Percentiles rank a stretch among this genome's conserved stretches.
These are phyloP conservation scores for Boletus pseudopeckii DNA, from an alignment of 768 basidiomycete species.

Conservation along the genomic window DNA sequence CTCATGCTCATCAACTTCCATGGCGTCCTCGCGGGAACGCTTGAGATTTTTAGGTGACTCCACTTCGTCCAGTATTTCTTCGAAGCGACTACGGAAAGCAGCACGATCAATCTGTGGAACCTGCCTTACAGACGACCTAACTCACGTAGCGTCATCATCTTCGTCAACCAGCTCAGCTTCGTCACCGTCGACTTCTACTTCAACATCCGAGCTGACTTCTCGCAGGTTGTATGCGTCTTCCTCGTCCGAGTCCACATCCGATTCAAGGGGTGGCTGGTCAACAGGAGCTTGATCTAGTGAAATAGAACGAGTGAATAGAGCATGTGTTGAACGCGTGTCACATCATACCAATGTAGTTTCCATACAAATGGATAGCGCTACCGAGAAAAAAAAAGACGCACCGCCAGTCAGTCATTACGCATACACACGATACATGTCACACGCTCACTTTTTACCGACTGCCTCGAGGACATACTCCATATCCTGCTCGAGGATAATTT, in stretches of 20 bases:
- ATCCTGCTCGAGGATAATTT: constrained; percentile 67
- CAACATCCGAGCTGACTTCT: constrained; percentile 81
- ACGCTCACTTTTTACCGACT: constrained; percentile 75
- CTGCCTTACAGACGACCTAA: constrained; percentile 12
- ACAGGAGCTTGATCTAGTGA: constrained; percentile 48
- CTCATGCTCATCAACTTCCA: constrained; percentile 37
- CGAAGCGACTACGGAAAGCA: constrained; percentile 51
- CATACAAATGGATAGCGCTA: constrained; percentile 74
- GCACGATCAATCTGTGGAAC: not conserved
- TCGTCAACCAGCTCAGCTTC: constrained; percentile 56
- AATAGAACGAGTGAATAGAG: not conserved
- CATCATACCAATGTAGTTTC: constrained; percentile 74
- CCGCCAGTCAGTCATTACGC: constrained; percentile 6
- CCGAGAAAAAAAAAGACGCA: not conserved
- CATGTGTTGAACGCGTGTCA: not conserved
- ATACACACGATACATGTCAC: not conserved
- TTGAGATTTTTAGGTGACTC: constrained; percentile 49
- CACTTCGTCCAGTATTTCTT: constrained; percentile 53
- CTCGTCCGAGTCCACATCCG: constrained; percentile 50
- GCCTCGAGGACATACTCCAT: constrained; percentile 65
- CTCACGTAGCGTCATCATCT: constrained; percentile 40
- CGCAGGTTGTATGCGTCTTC: constrained; percentile 59
- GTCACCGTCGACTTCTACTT: constrained; percentile 66
- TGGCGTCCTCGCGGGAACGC: constrained; percentile 64
- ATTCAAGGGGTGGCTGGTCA: constrained; percentile 49